phyloP scores from a whole-genome alignment of 2,329 filamentous ascomycete genomes.

The Alternaria longipes region DNA sequence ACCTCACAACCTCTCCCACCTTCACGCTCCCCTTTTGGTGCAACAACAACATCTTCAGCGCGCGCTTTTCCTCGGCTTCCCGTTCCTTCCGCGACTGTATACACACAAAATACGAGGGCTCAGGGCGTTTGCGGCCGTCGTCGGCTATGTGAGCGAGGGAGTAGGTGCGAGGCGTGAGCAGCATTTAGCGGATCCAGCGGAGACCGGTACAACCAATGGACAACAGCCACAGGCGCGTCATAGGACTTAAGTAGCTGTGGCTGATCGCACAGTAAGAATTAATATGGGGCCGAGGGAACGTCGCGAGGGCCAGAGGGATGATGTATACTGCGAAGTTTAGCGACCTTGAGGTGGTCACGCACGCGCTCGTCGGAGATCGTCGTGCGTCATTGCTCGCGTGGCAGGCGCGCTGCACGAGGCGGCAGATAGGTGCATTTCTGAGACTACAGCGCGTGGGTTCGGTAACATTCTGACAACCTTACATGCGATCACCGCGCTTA shows the following conservation, averaged over 20 bases:
- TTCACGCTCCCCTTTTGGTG: constrained; percentile 92
- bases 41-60: constrained; percentile 78
- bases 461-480: constrained; percentile 1
- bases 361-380: constrained; percentile 18
- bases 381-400: constrained; percentile 21
- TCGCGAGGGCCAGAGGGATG: constrained; percentile 11
- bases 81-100: constrained; percentile 46
- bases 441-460: not conserved
- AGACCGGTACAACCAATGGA: constrained; percentile 30
- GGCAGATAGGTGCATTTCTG: not conserved
- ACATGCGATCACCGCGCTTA: not conserved
- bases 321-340: constrained; percentile 6
- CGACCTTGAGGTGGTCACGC: constrained; percentile 12
- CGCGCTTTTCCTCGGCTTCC: constrained; percentile 43
- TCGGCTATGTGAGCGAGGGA: constrained; percentile 50
- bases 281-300: constrained; percentile 6
- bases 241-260: constrained; percentile 19
- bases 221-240: constrained; percentile 25
- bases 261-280: constrained; percentile 8
- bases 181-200: constrained; percentile 49
- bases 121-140: constrained; percentile 38
- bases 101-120: constrained; percentile 47
- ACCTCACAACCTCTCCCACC: constrained; percentile 89
- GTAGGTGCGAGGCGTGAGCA: constrained; percentile 54
- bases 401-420: constrained; percentile 19